Base-by-base conservation (phyloP, 345 rosid species). In the Orychophragmus violaceus region DNA sequence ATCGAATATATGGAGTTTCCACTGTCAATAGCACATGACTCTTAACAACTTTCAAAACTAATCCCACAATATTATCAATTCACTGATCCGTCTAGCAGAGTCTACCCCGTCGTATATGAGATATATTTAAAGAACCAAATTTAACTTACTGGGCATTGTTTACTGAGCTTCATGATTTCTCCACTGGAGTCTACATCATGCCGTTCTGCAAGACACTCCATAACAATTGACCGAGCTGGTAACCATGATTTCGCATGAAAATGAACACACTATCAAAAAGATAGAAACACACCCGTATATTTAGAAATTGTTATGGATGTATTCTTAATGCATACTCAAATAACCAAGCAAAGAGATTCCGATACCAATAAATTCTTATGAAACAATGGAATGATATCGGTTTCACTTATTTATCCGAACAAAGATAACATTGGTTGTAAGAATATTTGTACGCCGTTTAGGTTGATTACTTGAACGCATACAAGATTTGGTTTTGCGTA, bases 1-100 rank as follows among this genome's bases (percentile, higher is more conserved):
- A 83, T 82, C 91, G 73, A 85, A 85, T 44, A 83, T 69, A 74
- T 86, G 93, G 72, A 92, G 93, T 29, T 92, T 89, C 98, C 97
- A 86, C 95, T 87, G 85, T 39, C 36, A 62, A 32, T 13, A 19
- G 5, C 32, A 64, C 41, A 65, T 49, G 37, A 35, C 6, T 16
- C 10, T 27, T 14, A 1, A 24, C 14, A 22, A 41, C 62, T 52
- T 35, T 51, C 25, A 30, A 53, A 57, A 25, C 65, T 49, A 48
- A 41, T 56, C 44, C 44, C 42, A 27, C 42, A 44, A 30, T 4
- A 22, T 27, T 2, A 10, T 52, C 22, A 29, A 10, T 41, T 29
- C n/a, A n/a, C 7, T 37, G 5, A 28, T 17, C 1, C 10, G 2
- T 48, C 37, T 50, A 24, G 10, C 48, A 51, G 30, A 37, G 5